Percentiles rank a stretch among this genome's conserved stretches.
Conservation (phyloP, 768 basidiomycete species). For the Auriscalpium microsporum region DNA sequence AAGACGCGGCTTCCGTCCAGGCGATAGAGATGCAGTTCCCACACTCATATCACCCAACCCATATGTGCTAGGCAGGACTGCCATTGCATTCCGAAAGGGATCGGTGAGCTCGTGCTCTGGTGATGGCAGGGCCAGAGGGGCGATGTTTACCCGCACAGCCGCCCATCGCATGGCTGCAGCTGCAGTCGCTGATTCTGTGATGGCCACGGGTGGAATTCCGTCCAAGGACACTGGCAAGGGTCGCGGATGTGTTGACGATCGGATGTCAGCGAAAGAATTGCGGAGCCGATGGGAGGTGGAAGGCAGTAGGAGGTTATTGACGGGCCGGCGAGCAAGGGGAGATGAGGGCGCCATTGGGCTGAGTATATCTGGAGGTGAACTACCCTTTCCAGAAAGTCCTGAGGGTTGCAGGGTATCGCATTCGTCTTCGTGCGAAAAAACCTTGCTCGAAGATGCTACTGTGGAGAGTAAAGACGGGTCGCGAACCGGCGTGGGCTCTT, state of each 20-base stretch:
- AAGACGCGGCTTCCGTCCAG: slow-evolving; percentile 50
- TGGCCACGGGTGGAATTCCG: slow-evolving; percentile 18
- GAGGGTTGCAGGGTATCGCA: neutral
- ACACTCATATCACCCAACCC: slow-evolving; percentile 26
- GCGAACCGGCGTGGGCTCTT: neutral
- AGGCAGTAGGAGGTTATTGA: slow-evolving; percentile 14
- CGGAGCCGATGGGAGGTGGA: slow-evolving; percentile 32
- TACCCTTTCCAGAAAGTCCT: neutral
- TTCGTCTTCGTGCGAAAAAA: neutral
- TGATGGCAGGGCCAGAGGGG: slow-evolving; percentile 80
- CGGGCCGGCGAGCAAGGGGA: slow-evolving; percentile 5
- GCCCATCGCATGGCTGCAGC: slow-evolving; percentile 84
- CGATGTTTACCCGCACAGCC: slow-evolving; percentile 73
- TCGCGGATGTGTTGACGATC: slow-evolving; percentile 24
- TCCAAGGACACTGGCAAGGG: slow-evolving; percentile 3
- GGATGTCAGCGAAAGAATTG: slow-evolving; percentile 38
- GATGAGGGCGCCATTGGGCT: neutral
- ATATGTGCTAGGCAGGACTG: slow-evolving; percentile 59
- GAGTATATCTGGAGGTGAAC: neutral
- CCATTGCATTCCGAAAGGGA: slow-evolving; percentile 71
- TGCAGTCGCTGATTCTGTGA: slow-evolving; percentile 50
- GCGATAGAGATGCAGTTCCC: slow-evolving; percentile 31
- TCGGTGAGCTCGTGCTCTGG: slow-evolving; percentile 90
- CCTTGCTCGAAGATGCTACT: neutral
- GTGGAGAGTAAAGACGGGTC: neutral